Evolutionary conservation across 495 filamentous ascomycete genomes (phyloP).

Genomic region (Immersiella caudata): DNA sequence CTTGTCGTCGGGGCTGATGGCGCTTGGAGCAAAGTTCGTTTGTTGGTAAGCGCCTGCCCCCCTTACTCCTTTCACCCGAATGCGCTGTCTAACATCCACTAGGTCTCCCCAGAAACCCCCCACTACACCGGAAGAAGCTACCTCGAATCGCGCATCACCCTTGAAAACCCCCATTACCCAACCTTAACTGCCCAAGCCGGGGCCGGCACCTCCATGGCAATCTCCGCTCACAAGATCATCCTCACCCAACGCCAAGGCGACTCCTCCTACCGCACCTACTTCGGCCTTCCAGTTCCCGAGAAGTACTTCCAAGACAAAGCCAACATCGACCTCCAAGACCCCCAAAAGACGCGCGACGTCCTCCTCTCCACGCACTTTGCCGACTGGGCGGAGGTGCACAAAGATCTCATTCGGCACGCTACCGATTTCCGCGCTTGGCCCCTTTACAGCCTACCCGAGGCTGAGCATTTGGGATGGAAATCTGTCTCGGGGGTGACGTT

Average conservation of each 20-base stretch:
- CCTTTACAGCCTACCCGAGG: conserved; percentile 30
- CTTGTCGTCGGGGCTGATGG: conserved; percentile 42
- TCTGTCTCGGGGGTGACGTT: conserved; percentile 50
- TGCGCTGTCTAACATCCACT: conserved; percentile 1
- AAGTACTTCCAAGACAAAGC: conserved; percentile 22
- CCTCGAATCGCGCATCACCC: conserved; percentile 33
- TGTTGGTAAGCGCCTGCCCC: conserved; percentile 26
- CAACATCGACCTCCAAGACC: conserved; percentile 22
- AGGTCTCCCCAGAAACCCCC: conserved; percentile 36
- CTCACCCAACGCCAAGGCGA: conserved; percentile 35
- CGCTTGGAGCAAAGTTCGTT: conserved; percentile 40
- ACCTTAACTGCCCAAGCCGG: conserved; percentile 24
- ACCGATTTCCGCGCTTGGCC: conserved; percentile 38
- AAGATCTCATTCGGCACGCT: conserved; percentile 33
- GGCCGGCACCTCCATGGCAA: conserved; percentile 24
- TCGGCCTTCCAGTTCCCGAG: conserved; percentile 31
- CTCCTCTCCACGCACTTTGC: conserved; percentile 31
- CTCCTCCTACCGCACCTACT: conserved; percentile 36
- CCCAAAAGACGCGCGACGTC: conserved; percentile 21
- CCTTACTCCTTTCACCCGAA: neutral
- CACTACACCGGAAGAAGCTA: conserved; percentile 36
- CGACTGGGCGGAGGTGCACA: conserved; percentile 32
- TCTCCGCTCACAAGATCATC: conserved; percentile 28
- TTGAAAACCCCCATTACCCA: conserved; percentile 30
- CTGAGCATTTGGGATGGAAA: conserved; percentile 32